A percentile compares a stretch with the other conserved stretches of the same genome.
Evolutionary conservation across 352 stramenopile species (phyloP).

Genomic region (Globisporangium parvum): DNA sequence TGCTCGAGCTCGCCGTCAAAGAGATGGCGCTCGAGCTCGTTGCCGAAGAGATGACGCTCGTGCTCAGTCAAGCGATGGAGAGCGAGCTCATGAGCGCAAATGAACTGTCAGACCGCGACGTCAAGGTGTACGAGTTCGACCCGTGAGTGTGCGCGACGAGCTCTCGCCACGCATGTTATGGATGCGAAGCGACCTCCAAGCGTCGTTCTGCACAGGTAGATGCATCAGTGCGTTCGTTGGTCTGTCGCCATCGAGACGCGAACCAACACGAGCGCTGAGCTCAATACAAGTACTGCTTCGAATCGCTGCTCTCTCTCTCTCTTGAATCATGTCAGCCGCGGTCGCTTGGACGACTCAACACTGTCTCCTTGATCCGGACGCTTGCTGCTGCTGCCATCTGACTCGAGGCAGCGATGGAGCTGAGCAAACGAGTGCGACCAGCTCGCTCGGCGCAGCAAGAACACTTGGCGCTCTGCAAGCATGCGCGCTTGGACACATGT

Average conservation of each 20-base stretch:
- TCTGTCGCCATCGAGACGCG: too few relatives aligned
- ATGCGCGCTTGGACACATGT: not conserved
- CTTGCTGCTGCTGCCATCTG: not conserved
- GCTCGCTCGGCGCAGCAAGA: not conserved
- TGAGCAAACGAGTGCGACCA: not conserved
- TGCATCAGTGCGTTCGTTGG: too few relatives aligned
- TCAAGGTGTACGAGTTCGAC: constrained; percentile 14
- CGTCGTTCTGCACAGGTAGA: too few relatives aligned
- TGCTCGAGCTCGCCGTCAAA: constrained; percentile 3
- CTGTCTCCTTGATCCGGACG: too few relatives aligned
- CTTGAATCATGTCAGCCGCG: too few relatives aligned
- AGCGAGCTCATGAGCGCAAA: not conserved
- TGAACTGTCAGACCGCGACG: not conserved
- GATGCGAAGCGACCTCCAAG: too few relatives aligned
- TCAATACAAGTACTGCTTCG: too few relatives aligned
- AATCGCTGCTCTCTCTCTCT: too few relatives aligned
- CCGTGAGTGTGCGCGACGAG: not conserved
- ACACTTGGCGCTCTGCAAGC: not conserved
- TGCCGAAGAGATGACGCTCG: constrained; percentile 1
- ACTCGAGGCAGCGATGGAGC: constrained; percentile 2
- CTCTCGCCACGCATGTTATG: not conserved
- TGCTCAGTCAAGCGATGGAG: not conserved
- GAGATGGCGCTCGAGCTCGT: constrained; percentile 5
- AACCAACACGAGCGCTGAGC: too few relatives aligned
- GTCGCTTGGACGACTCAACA: too few relatives aligned